Evolutionary conservation across 1,284 basidiomycete genomes (phyloP).

Genomic region (Kalmanozyma brasiliensis): DNA sequence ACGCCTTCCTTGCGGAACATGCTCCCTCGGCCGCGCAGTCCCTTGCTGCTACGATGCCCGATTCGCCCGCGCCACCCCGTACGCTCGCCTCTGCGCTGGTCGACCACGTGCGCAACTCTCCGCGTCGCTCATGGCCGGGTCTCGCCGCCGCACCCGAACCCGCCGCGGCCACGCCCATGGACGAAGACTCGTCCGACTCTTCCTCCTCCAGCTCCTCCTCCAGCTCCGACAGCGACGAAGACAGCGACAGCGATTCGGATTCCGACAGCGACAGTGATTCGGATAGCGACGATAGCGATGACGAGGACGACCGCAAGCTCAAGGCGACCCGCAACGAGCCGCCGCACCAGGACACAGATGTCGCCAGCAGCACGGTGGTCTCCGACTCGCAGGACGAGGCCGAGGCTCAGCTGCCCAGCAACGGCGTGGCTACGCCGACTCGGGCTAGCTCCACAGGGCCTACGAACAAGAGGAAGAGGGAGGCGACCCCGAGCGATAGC

Average conservation of each 20-base stretch:
- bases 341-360: slow-evolving; percentile 35
- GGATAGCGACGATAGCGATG: slow-evolving; percentile 22
- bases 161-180: slow-evolving; percentile 14
- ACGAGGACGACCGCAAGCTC: slow-evolving; percentile 30
- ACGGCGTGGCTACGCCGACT: slow-evolving; percentile 34
- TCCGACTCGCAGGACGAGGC: slow-evolving; percentile 48
- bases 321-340: slow-evolving; percentile 15
- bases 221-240: slow-evolving; percentile 2
- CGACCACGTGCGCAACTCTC: slow-evolving; percentile 44
- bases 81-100: slow-evolving; percentile 42
- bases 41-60: slow-evolving; percentile 29
- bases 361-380: slow-evolving; percentile 30
- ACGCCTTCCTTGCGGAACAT: slow-evolving; percentile 44
- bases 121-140: slow-evolving; percentile 39
- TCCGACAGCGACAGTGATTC: slow-evolving; percentile 12
- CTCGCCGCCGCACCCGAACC: slow-evolving; percentile 6
- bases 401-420: slow-evolving; percentile 37
- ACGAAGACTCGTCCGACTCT: slow-evolving; percentile 21
- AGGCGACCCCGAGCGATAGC: slow-evolving; percentile 13
- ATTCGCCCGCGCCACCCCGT: slow-evolving; percentile 25
- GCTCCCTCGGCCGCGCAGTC: slow-evolving; percentile 35
- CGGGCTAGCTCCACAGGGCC: slow-evolving; percentile 17
- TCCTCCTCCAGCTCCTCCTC: slow-evolving; percentile 7
- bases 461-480: slow-evolving; percentile 35
- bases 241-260: not conserved